A percentile compares a stretch with the other conserved stretches of the same genome.
Evolutionary conservation across 257 asterid species (phyloP).

Genomic region (Haberlea rhodopensis): DNA sequence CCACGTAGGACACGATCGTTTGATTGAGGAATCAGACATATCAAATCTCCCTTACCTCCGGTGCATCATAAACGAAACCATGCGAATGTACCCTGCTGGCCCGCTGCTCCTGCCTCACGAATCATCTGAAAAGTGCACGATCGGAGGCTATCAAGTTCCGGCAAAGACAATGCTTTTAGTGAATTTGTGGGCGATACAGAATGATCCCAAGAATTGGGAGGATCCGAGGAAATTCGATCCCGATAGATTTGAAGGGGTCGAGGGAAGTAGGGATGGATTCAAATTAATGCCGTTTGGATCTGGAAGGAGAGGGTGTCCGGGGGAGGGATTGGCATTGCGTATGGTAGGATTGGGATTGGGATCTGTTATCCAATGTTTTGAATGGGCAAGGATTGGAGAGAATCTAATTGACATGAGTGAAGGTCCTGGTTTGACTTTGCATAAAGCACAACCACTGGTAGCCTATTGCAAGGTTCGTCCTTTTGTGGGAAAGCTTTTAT

Average conservation of each 20-base stretch:
- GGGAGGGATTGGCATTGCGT: conserved; percentile 24
- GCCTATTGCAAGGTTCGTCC: conserved; percentile 18
- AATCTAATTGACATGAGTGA: conserved; percentile 21
- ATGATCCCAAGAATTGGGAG: conserved; percentile 27
- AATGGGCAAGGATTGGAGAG: conserved; percentile 19
- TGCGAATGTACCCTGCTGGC: conserved; percentile 27
- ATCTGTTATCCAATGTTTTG: conserved; percentile 24
- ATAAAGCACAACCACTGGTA: conserved; percentile 18
- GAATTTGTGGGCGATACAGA: conserved; percentile 23
- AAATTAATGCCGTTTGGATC: conserved; percentile 32
- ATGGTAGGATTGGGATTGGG: conserved; percentile 19
- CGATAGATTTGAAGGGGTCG: conserved; percentile 26
- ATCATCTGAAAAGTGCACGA: conserved; percentile 18
- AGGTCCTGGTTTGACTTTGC: conserved; percentile 23
- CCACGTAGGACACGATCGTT: conserved; percentile 22
- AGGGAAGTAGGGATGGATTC: conserved; percentile 23
- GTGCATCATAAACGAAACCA: conserved; percentile 25
- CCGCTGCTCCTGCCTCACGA: conserved; percentile 29
- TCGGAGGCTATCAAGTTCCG: conserved; percentile 21
- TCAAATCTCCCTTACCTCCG: conserved; percentile 22
- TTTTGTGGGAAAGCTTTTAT: neutral
- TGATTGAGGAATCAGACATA: conserved; percentile 26
- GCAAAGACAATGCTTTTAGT: conserved; percentile 20
- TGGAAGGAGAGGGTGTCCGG: conserved; percentile 36
- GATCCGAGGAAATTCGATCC: conserved; percentile 28